phyloP scores from a whole-genome alignment of 2,329 filamentous ascomycete species.

The Diplodia mutila region DNA sequence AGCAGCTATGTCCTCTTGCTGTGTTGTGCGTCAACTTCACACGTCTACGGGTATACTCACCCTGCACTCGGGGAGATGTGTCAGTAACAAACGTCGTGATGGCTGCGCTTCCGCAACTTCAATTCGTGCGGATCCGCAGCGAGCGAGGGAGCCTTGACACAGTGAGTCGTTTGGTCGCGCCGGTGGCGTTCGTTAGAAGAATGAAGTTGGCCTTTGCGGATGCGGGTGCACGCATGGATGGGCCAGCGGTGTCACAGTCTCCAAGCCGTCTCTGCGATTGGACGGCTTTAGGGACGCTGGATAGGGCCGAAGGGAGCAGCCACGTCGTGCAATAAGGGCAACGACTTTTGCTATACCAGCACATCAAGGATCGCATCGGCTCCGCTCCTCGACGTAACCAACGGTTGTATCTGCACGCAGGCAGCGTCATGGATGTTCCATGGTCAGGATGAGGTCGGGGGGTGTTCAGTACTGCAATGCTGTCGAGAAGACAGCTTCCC shows the following conservation, averaged over 20 bases:
- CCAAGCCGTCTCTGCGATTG: neutral
- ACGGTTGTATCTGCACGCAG: too few relatives aligned
- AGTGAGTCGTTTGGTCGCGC: neutral
- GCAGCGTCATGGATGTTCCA: too few relatives aligned
- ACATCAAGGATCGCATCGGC: neutral
- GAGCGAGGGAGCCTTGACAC: neutral
- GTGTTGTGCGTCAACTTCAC: constrained; percentile 18
- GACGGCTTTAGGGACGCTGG: neutral
- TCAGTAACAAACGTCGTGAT: neutral
- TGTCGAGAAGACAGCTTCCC: too few relatives aligned
- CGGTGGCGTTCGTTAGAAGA: neutral
- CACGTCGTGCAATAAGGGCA: neutral
- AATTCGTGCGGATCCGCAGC: constrained; percentile 10
- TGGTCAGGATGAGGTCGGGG: too few relatives aligned
- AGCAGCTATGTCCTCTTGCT: constrained; percentile 15
- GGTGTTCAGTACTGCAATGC: too few relatives aligned
- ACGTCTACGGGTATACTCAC: constrained; percentile 20
- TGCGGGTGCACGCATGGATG: neutral
- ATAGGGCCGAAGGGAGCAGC: neutral
- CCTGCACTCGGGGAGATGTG: neutral
- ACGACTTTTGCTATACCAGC: neutral
- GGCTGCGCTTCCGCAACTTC: constrained; percentile 3
- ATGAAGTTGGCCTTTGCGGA: neutral
- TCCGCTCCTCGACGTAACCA: neutral
- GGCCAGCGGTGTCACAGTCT: neutral